Percentiles rank a stretch among this genome's conserved stretches.
These are phyloP conservation scores for Petrea volubilis DNA, from an alignment of 257 asterid species.

Conservation along the genomic window DNA sequence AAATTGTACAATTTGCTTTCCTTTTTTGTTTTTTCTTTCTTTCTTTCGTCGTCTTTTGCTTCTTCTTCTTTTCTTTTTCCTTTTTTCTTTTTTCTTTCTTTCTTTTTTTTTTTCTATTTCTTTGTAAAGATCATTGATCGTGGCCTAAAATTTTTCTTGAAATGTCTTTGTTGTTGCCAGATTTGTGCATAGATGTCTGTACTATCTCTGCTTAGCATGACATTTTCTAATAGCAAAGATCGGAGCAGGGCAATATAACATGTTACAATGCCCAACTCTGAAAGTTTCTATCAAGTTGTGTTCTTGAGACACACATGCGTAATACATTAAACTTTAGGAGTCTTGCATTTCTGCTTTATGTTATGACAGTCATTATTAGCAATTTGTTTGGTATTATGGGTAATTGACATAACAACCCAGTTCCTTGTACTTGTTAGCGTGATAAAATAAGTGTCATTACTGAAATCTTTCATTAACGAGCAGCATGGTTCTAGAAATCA, in stretches of 20 bases:
- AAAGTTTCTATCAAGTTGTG: neutral
- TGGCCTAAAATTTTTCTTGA: neutral
- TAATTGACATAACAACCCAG: neutral
- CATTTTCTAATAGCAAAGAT: constrained; percentile 6
- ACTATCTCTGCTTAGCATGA: neutral
- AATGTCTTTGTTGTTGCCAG: neutral
- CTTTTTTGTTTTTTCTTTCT: neutral
- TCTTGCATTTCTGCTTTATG: neutral
- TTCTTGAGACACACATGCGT: neutral
- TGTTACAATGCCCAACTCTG: neutral
- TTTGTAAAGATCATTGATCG: constrained; percentile 10
- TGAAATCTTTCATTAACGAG: neutral
- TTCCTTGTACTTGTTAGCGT: neutral
- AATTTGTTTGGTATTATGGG: neutral
- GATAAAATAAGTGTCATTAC: neutral
- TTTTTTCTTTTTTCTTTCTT: neutral
- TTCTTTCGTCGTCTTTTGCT: neutral
- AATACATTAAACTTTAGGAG: neutral
- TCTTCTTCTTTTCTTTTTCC: neutral
- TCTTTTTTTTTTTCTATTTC: neutral
- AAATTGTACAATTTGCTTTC: constrained; percentile 7
- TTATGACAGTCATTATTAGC: neutral
- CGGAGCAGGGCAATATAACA: neutral
- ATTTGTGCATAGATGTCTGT: constrained; percentile 7
- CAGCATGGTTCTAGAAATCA: neutral